Base-by-base conservation (phyloP, 768 basidiomycete genomes). In the Harrya chromipes region DNA sequence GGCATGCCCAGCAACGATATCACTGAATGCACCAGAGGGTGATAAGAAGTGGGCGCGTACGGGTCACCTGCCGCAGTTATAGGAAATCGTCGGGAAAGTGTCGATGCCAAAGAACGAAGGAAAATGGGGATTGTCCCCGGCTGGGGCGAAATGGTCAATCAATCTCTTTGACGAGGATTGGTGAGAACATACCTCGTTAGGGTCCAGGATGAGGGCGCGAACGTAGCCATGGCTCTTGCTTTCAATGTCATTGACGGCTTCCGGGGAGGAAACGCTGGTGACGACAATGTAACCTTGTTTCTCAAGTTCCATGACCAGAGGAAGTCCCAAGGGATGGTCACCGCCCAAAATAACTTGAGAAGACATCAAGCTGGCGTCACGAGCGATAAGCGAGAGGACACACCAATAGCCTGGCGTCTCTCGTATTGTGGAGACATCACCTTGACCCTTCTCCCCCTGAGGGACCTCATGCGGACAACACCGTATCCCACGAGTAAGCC, bases 271-370 rank as follows among this genome's bases (percentile, higher is more conserved):
- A 16, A 92, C 91, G 52, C 87, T 93, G 4, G 84, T 75, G 54
- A 94, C 82, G 33, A 94, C 85, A 58, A 93, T 86, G 60, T 86
- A 94, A 0, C 89, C 91, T 52, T 83, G 80, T 60, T 74, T 76
- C 69, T 92, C 89, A 39, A 94, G 73, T 46, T 85, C 84, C 40
- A 79, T 60, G 46, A 93, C 83, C 36, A 94, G 67, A 8, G 87
- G 81, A n/a, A 83, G 72, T 7, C 81, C 90, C 43, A 84, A 72
- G 1, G 85, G 79, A 17, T 78, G 76, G 61, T 94, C 92, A 9
- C 85, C 92, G 23, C 93, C 92, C 35, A 93, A 76, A 23, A 93
- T 77, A 33, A 93, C 89, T 90, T 36, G 46, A 52, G 27, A 27
- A 46, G 9, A 41, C 26, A 40, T 57, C 34, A 45, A 50, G 27